phyloP scores from a whole-genome alignment of 495 filamentous ascomycete genomes.

The Hypoxylon lienhwacheense region DNA sequence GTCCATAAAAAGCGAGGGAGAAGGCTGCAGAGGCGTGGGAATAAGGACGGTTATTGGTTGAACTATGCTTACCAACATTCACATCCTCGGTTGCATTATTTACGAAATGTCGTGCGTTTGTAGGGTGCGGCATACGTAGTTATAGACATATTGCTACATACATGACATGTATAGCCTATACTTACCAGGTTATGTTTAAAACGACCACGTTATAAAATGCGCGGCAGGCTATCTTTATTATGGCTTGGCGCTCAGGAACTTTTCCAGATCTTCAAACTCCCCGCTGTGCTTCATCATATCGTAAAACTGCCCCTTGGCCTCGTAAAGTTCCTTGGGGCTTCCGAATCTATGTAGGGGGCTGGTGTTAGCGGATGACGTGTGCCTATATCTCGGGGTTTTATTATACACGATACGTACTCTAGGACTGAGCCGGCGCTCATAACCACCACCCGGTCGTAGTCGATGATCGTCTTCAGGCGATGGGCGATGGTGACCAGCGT shows the following conservation, averaged over 20 bases:
- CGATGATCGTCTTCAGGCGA: constrained; percentile 53
- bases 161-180: no score
- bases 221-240: no score
- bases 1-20: no score
- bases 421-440: constrained; percentile 50
- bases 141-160: no score
- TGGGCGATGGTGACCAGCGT: constrained; percentile 57
- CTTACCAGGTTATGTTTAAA: no score
- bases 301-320: constrained; percentile 49
- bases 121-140: no score
- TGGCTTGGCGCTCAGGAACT: constrained; percentile 21
- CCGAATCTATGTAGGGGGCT: constrained; percentile 41
- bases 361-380: constrained; percentile 25
- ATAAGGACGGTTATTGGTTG: no score
- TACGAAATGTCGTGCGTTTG: no score
- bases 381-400: not conserved
- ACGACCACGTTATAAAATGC: no score
- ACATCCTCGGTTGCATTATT: no score
- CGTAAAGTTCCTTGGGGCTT: constrained; percentile 49
- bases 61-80: no score
- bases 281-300: constrained; percentile 56
- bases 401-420: constrained; percentile 38
- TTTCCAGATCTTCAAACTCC: constrained; percentile 51
- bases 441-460: constrained; percentile 54
- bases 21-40: no score